phyloP scores from a whole-genome alignment of 163 green algal genomes.

The Chlamydomonas reinhardtii region DNA sequence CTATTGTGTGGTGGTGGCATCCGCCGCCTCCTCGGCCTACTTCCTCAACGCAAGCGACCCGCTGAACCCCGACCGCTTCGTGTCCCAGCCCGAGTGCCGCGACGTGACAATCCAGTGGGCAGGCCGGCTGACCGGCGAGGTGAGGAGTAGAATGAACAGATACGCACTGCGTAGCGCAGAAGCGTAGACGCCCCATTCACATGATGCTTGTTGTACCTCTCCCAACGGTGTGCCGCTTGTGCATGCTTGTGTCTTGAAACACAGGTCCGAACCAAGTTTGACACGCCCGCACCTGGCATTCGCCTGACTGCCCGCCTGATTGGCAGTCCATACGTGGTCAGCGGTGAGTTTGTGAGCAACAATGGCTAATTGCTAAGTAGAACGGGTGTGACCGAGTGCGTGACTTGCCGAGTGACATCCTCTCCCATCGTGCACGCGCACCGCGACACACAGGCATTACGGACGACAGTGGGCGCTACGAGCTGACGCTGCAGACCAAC shows the following conservation, averaged over 20 bases:
- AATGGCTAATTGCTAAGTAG: too few species aligned
- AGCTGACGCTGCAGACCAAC: neutral
- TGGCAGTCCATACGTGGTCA: neutral
- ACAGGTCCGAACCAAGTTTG: neutral
- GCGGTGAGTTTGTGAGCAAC: too few species aligned
- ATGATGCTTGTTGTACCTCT: too few species aligned
- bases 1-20: neutral
- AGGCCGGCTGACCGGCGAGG: neutral
- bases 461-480: neutral
- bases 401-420: too few species aligned
- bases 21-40: neutral
- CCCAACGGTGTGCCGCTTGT: too few species aligned
- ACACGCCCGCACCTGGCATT: neutral
- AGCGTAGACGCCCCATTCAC: too few species aligned
- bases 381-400: too few species aligned
- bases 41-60: neutral
- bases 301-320: neutral
- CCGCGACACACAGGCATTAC: neutral
- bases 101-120: neutral
- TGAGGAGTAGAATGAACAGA: too few species aligned
- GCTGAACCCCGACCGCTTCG: neutral
- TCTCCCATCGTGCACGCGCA: too few species aligned
- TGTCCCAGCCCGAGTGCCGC: neutral
- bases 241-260: too few species aligned
- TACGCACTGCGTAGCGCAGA: too few species aligned